Conservation (phyloP, 345 rosid genomes). For the Passiflora organensis region DNA sequence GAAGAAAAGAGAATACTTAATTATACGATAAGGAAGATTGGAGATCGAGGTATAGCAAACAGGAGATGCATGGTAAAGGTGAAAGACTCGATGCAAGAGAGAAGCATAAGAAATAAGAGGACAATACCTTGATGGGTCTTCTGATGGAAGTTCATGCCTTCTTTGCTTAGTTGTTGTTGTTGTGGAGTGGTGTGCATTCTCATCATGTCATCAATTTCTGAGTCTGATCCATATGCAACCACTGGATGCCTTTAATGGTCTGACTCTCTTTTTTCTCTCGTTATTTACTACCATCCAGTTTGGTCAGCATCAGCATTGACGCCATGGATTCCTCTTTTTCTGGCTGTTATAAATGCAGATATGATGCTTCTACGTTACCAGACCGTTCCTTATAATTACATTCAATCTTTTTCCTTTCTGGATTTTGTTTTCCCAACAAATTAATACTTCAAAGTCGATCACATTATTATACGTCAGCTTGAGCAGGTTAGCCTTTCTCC, state of each 20-base stretch:
- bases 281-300: conserved; percentile 23
- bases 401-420: neutral
- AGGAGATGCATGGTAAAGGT: conserved; percentile 25
- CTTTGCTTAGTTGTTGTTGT: conserved; percentile 1
- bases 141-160: neutral
- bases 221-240: conserved; percentile 34
- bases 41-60: neutral
- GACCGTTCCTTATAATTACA: neutral
- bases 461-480: conserved; percentile 18
- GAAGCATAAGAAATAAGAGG: too few species aligned
- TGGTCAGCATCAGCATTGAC: conserved; percentile 46
- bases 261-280: conserved; percentile 18
- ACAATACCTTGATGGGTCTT: conserved; percentile 11
- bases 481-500: too few species aligned
- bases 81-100: too few species aligned
- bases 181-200: conserved; percentile 5
- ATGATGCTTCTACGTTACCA: conserved; percentile 11
- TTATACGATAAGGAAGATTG: too few species aligned
- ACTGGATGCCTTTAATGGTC: conserved; percentile 34
- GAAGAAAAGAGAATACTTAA: too few species aligned
- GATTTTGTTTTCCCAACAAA: neutral
- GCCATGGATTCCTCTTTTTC: conserved; percentile 29
- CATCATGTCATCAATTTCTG: conserved; percentile 43
- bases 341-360: conserved; percentile 17
- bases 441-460: conserved; percentile 7